Conservation (phyloP, 805 yeast species). For the Hanseniaspora nectarophila region DNA sequence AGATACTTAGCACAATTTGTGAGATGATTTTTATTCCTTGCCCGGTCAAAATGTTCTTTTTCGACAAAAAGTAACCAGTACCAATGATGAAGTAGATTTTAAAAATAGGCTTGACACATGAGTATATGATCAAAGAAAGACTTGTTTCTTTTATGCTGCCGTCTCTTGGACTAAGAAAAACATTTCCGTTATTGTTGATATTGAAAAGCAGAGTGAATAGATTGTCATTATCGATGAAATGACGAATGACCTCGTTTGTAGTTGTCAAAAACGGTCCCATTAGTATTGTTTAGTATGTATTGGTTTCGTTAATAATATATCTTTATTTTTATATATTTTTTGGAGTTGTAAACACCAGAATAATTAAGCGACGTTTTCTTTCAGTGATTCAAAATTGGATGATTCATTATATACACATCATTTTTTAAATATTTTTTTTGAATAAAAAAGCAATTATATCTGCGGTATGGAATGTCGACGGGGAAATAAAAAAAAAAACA, state of each 20-base stretch:
- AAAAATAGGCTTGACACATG: slow-evolving; percentile 65
- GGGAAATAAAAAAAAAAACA: too few relatives aligned
- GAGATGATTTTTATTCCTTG: slow-evolving; percentile 53
- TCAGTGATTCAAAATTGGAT: too few relatives aligned
- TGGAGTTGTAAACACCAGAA: too few relatives aligned
- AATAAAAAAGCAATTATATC: too few relatives aligned
- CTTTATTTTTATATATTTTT: too few relatives aligned
- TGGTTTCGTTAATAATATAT: too few relatives aligned
- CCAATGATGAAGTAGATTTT: slow-evolving; percentile 61
- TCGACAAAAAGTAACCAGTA: slow-evolving; percentile 53
- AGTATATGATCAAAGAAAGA: slow-evolving; percentile 21
- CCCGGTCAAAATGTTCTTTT: slow-evolving; percentile 45
- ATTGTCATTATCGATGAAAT: slow-evolving; percentile 1
- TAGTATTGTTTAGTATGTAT: not conserved
- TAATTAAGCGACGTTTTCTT: too few relatives aligned
- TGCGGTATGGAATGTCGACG: too few relatives aligned
- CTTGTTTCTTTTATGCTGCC: not conserved
- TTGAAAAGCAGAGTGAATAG: not conserved
- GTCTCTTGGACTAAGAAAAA: not conserved
- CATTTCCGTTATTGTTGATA: too few relatives aligned
- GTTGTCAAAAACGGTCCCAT: not conserved
- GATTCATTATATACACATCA: too few relatives aligned
- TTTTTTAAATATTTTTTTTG: too few relatives aligned
- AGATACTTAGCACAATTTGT: slow-evolving; percentile 47
- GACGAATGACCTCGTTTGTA: not conserved